phyloP scores from a whole-genome alignment of 208 protist genomes.

The Crithidia fasciculata region DNA sequence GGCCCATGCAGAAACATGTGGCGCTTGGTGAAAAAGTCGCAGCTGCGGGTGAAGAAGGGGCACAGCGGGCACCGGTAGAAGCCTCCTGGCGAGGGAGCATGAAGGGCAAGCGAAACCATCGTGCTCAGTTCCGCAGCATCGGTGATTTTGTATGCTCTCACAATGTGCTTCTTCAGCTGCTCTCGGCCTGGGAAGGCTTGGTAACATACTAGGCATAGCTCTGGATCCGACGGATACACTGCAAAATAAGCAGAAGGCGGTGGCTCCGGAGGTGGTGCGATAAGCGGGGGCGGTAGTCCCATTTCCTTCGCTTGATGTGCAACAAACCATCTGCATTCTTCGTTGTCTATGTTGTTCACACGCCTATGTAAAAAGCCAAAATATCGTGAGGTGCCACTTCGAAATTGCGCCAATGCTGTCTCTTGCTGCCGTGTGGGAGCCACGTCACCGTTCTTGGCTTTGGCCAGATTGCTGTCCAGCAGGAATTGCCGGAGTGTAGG shows the following conservation, averaged over 20 bases:
- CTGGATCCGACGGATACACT: background rate
- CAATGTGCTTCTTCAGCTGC: background rate
- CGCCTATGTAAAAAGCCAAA: background rate
- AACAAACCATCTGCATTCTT: background rate
- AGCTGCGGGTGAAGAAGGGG: background rate
- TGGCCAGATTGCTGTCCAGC: background rate
- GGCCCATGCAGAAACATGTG: background rate
- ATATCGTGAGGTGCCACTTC: background rate
- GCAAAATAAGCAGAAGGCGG: background rate
- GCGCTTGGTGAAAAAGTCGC: background rate
- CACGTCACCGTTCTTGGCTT: background rate
- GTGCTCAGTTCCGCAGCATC: background rate
- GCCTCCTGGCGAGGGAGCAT: background rate
- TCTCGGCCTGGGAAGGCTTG: background rate
- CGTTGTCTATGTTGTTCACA: background rate
- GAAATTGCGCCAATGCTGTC: background rate
- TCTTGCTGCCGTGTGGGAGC: background rate
- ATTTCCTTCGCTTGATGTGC: background rate
- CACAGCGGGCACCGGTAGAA: background rate
- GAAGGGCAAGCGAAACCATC: background rate
- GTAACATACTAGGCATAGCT: background rate
- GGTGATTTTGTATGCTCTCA: background rate
- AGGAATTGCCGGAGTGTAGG: background rate
- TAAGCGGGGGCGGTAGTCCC: background rate
- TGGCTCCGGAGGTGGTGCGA: background rate